phyloP scores from a whole-genome alignment of 257 asterid genomes.

The Phtheirospermum japonicum region DNA sequence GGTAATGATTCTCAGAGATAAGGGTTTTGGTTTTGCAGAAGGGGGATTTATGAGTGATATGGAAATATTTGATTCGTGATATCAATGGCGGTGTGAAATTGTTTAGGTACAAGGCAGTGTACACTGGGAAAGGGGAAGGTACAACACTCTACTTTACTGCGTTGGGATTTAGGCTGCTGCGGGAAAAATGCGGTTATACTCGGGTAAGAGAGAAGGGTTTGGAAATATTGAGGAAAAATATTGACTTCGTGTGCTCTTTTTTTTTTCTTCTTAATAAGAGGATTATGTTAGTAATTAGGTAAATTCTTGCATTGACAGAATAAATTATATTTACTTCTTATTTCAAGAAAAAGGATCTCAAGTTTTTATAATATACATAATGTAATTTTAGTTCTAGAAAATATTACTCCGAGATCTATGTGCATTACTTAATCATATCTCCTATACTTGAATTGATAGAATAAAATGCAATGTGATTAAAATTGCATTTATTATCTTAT shows the following conservation, averaged over 20 bases:
- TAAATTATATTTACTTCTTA: no score
- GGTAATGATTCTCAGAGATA: slow-evolving; percentile 12
- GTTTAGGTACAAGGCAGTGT: slow-evolving; percentile 32
- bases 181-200: slow-evolving; percentile 7
- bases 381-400: no score
- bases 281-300: no score
- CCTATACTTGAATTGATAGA: neutral
- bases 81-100: slow-evolving; percentile 33
- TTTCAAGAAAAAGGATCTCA: no score
- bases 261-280: no score
- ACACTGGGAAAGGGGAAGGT: slow-evolving; percentile 28
- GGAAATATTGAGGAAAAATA: no score
- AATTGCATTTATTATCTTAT: no score
- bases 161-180: neutral
- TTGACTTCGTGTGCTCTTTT: no score
- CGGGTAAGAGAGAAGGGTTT: neutral
- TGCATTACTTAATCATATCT: no score
- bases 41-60: slow-evolving; percentile 8
- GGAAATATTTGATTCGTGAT: slow-evolving; percentile 12
- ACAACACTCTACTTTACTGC: slow-evolving; percentile 9
- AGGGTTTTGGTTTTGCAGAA: slow-evolving; percentile 1
- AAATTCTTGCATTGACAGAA: no score
- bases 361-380: no score
- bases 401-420: neutral
- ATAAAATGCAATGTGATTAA: no score